A percentile compares a stretch with the other conserved stretches of the same genome.
These are phyloP conservation scores for Plantago elongata DNA, from an alignment of 257 asterid species.

Conservation along the genomic window DNA sequence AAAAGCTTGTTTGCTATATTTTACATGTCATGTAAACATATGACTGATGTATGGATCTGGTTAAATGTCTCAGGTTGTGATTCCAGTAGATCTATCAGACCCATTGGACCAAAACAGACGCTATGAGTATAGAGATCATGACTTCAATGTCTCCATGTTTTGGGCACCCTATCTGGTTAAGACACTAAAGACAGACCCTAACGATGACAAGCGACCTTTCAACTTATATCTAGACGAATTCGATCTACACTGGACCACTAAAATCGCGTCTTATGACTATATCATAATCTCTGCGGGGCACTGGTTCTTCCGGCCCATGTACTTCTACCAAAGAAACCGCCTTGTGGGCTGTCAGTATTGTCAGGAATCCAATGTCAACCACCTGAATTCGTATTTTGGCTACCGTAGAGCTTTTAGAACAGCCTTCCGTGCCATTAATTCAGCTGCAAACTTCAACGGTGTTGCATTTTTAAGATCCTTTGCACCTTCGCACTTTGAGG, in stretches of 20 bases:
- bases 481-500: slow-evolving; percentile 92
- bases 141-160: slow-evolving; percentile 75
- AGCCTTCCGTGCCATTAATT: slow-evolving; percentile 54
- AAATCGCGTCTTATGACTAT: slow-evolving; percentile 46
- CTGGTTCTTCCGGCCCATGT: slow-evolving; percentile 88
- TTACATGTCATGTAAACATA: too few species aligned
- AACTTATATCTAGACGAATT: slow-evolving; percentile 66
- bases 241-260: slow-evolving; percentile 50
- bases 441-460: slow-evolving; percentile 33
- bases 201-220: slow-evolving; percentile 56
- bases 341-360: slow-evolving; percentile 79
- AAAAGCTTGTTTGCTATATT: too few species aligned
- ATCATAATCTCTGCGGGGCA: slow-evolving; percentile 84
- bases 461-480: slow-evolving; percentile 51
- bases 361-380: slow-evolving; percentile 41
- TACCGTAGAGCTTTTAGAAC: slow-evolving; percentile 79
- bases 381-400: slow-evolving; percentile 52
- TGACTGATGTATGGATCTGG: too few species aligned
- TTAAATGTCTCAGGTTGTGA: slow-evolving; percentile 37
- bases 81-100: slow-evolving; percentile 47
- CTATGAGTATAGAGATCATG: slow-evolving; percentile 49
- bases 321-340: slow-evolving; percentile 43
- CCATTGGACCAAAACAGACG: slow-evolving; percentile 53
- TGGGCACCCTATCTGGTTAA: slow-evolving; percentile 75
- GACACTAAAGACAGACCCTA: slow-evolving; percentile 33